Base-by-base conservation (phyloP, 805 yeast species). In the Candida pseudofarinosa region DNA sequence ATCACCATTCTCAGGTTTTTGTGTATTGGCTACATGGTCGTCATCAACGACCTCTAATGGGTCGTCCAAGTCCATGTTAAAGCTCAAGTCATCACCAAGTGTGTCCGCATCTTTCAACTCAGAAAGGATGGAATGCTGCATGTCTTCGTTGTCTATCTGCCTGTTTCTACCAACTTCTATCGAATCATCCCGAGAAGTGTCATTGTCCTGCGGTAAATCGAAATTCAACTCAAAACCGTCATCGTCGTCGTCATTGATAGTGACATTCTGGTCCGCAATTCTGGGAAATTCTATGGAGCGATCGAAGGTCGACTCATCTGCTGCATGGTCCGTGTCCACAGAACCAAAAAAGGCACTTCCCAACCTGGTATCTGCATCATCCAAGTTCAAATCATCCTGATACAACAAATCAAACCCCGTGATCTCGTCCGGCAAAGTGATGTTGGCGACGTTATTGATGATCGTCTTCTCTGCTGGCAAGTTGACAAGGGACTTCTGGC, bases 341-440 rank as follows among this genome's bases (percentile, higher is more conserved):
- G 52, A 78, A 62, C 49, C 42, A 40, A 55, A 48, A n/a, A 50
- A 36, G 26, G 51, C 52, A 33, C 40, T 39, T 4, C 39, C 18
- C 31, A 38, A 45, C 1, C 33, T 44, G 8, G 43, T 35, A 3
- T 40, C 39, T 14, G 51, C 59, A 13, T 63, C 68, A 38, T 64
- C 70, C 41, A 69, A 54, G 26, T 59, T 50, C 48, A 71, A 63
- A 26, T 85, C 85, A 37, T 80, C 86, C 50, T 81, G 86, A 48
- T 76, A 77, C 33, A 86, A 65, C 49, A 88, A 77, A 55, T 87
- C 95, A 32, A 81, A 74, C 45, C 82, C 87, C 0, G 95, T 84
- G 36, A 88, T 83, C 15, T 87, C 85, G 62, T 89, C 95, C 53
- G 76, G 80, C 51, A 89, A 69, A 1, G 81, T 77, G 38, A 86